Percentiles rank a stretch among this genome's conserved stretches.
These are phyloP conservation scores for Saussurea involucrata DNA, from an alignment of 129 eudicot genomes.

Conservation along the genomic window DNA sequence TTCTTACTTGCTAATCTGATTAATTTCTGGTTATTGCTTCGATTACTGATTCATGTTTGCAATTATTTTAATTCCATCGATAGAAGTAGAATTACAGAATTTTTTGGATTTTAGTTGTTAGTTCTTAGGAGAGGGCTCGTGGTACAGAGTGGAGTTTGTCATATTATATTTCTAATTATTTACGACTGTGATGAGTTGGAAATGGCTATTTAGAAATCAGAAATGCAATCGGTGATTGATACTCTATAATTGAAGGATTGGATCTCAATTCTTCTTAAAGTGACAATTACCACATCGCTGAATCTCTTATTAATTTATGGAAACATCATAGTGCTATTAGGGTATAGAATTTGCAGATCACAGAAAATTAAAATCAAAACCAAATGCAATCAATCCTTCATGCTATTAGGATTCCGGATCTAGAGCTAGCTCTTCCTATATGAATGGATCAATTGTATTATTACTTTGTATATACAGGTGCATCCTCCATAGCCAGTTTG, in stretches of 20 bases:
- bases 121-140: neutral
- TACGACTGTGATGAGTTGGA: neutral
- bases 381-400: neutral
- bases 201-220: neutral
- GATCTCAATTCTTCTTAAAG: neutral
- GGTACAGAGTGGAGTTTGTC: slow-evolving; percentile 8
- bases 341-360: neutral
- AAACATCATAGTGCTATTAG: neutral
- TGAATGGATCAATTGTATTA: neutral
- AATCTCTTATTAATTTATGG: neutral
- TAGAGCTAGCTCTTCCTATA: neutral
- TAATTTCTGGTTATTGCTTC: neutral
- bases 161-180: neutral
- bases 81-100: neutral
- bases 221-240: neutral
- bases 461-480: neutral
- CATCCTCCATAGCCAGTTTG: neutral
- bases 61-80: neutral
- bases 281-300: neutral
- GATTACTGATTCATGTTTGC: neutral
- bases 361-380: neutral
- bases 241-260: neutral
- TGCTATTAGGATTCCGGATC: neutral
- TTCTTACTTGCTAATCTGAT: neutral
- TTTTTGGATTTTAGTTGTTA: neutral